A percentile compares a stretch with the other conserved stretches of the same genome.
phyloP scores from a whole-genome alignment of 495 filamentous ascomycete genomes.

The Xylona heveae region DNA sequence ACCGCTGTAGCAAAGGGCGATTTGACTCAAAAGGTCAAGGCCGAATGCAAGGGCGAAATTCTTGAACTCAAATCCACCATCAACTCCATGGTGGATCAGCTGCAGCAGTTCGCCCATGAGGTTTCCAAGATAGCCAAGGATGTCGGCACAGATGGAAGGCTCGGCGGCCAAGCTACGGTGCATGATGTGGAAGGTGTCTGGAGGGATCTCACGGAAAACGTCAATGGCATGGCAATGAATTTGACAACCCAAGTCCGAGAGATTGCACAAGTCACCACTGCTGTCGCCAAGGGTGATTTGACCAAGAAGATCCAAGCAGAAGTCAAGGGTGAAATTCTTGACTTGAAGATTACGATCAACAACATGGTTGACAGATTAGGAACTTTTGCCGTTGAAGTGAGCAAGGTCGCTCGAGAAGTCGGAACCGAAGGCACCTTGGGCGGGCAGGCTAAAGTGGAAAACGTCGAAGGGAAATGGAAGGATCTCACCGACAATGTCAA shows the following conservation, averaged over 20 bases:
- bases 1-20: conserved; percentile 93
- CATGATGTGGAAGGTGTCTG: conserved; percentile 96
- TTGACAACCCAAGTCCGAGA: conserved; percentile 95
- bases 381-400: conserved; percentile 95
- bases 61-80: conserved; percentile 90
- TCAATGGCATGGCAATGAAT: conserved; percentile 98
- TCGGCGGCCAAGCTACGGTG: conserved; percentile 90
- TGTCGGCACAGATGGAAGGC: conserved; percentile 87
- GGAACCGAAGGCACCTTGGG: conserved; percentile 92
- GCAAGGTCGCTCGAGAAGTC: conserved; percentile 95
- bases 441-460: conserved; percentile 88
- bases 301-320: conserved; percentile 93
- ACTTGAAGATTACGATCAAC: conserved; percentile 95
- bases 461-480: conserved; percentile 98
- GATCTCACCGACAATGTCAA: conserved; percentile 93
- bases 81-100: conserved; percentile 97
- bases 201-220: conserved; percentile 92
- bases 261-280: conserved; percentile 94
- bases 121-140: conserved; percentile 96
- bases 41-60: conserved; percentile 92
- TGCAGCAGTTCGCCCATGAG: conserved; percentile 91
- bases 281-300: conserved; percentile 84
- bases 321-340: conserved; percentile 86
- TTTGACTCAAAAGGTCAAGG: conserved; percentile 90
- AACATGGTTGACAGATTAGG: conserved; percentile 96